Evolutionary conservation across 805 yeast species (phyloP).

Genomic region (Saturnispora sekii): DNA sequence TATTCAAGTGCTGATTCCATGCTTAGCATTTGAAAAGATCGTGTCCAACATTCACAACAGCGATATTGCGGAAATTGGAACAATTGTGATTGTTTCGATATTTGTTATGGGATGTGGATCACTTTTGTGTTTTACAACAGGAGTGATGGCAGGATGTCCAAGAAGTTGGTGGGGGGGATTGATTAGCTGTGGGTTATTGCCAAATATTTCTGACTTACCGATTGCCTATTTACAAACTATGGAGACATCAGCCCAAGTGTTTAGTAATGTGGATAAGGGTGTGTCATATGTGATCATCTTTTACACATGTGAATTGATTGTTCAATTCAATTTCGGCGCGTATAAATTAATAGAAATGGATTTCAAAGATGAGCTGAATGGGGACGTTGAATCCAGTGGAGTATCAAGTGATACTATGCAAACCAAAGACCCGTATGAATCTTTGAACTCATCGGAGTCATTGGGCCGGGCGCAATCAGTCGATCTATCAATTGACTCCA

Average conservation of each 20-base stretch:
- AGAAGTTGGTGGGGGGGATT: slow-evolving; percentile 66
- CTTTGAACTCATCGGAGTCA: too few relatives aligned
- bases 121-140: slow-evolving; percentile 24
- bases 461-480: too few relatives aligned
- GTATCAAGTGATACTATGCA: not conserved
- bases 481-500: too few relatives aligned
- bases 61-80: slow-evolving; percentile 64
- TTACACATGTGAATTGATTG: slow-evolving; percentile 53
- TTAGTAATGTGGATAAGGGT: slow-evolving; percentile 61
- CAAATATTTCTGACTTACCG: slow-evolving; percentile 76
- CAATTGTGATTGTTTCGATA: slow-evolving; percentile 40
- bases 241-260: slow-evolving; percentile 45
- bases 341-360: slow-evolving; percentile 63
- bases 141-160: slow-evolving; percentile 49
- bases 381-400: not conserved
- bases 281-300: slow-evolving; percentile 78
- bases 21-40: slow-evolving; percentile 64
- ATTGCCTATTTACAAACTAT: slow-evolving; percentile 74
- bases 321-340: slow-evolving; percentile 70
- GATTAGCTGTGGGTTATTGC: slow-evolving; percentile 61
- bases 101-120: slow-evolving; percentile 29
- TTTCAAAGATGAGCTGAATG: slow-evolving; percentile 32
- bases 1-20: slow-evolving; percentile 65
- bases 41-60: slow-evolving; percentile 54
- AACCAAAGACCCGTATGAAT: too few relatives aligned